These are phyloP conservation scores for Tripterygium wilfordii DNA, from an alignment of 177 flowering plant species.

Conservation along the genomic window DNA sequence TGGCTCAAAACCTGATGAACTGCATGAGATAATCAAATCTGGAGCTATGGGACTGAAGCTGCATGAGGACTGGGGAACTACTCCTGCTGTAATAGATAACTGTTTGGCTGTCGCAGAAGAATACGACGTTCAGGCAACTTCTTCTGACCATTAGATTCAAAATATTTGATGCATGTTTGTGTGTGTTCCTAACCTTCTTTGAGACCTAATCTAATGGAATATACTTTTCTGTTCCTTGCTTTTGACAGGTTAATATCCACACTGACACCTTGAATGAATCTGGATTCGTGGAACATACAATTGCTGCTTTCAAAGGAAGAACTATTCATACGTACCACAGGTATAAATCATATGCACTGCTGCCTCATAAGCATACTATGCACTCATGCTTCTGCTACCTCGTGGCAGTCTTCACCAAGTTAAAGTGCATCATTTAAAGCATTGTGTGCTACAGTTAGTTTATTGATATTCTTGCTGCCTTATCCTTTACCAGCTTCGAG, in stretches of 20 bases:
- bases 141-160: background rate
- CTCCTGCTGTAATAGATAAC: slow-evolving; percentile 93
- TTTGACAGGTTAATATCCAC: slow-evolving; percentile 86
- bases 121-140: slow-evolving; percentile 72
- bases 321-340: slow-evolving; percentile 98
- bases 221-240: background rate
- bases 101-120: slow-evolving; percentile 80
- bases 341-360: slow-evolving; percentile 24
- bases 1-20: slow-evolving; percentile 68
- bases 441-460: background rate
- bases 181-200: background rate
- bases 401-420: no score
- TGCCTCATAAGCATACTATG: no score
- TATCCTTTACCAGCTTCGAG: background rate
- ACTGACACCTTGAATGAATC: slow-evolving; percentile 99
- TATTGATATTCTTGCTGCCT: background rate
- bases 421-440: no score
- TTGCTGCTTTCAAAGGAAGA: slow-evolving; percentile 83
- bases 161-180: no score
- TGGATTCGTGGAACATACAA: slow-evolving; percentile 95
- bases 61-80: slow-evolving; percentile 99
- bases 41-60: slow-evolving; percentile 99
- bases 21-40: slow-evolving; percentile 74
- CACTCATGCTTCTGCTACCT: no score
- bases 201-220: background rate